A percentile compares a stretch with the other conserved stretches of the same genome.
phyloP scores from a whole-genome alignment of 805 yeast species.

The Pichia exigua region DNA sequence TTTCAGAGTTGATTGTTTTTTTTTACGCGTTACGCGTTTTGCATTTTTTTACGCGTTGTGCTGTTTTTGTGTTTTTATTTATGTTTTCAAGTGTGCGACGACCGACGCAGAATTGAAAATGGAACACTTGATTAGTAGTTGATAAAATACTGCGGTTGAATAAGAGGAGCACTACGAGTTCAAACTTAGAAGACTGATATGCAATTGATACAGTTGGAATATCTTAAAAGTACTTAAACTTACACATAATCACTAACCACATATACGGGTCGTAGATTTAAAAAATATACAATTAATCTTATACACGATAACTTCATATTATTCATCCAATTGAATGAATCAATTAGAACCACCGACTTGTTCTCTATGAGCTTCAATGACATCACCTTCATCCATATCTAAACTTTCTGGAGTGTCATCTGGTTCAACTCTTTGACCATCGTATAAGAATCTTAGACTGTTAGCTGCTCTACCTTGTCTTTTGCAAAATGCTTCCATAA shows the following conservation, averaged over 20 bases:
- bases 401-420: slow-evolving; percentile 89
- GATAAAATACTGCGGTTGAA: too few species aligned
- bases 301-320: neutral
- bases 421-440: slow-evolving; percentile 83
- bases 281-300: neutral
- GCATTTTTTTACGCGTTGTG: neutral
- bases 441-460: slow-evolving; percentile 81
- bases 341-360: slow-evolving; percentile 60
- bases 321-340: neutral
- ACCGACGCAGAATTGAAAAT: neutral
- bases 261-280: neutral
- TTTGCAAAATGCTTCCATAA: slow-evolving; percentile 97
- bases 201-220: neutral
- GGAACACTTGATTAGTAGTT: too few species aligned
- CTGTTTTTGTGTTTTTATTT: too few species aligned
- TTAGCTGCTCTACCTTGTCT: slow-evolving; percentile 88
- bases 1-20: too few species aligned
- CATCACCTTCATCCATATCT: slow-evolving; percentile 93
- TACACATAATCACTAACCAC: neutral
- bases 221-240: neutral
- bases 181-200: too few species aligned
- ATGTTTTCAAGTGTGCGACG: neutral
- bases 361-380: slow-evolving; percentile 94
- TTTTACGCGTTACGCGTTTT: too few species aligned
- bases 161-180: too few species aligned